Percentiles rank a stretch among this genome's conserved stretches.
phyloP scores from a whole-genome alignment of 2,329 filamentous ascomycete genomes.

The Aschersonia sp. region DNA sequence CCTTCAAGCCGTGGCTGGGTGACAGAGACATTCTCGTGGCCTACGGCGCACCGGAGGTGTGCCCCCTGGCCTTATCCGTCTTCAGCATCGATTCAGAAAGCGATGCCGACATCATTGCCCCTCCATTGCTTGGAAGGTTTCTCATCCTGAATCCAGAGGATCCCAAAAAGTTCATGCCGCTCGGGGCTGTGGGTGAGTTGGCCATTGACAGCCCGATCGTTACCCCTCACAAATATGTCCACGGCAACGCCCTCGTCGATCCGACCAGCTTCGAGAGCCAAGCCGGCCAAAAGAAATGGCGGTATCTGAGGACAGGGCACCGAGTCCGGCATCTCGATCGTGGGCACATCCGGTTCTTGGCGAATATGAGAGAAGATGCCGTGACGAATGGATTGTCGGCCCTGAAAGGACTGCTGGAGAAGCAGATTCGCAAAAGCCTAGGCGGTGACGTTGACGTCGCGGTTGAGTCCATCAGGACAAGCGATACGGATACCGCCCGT shows the following conservation, averaged over 20 bases:
- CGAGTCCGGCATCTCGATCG: slow-evolving; percentile 32
- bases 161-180: slow-evolving; percentile 32
- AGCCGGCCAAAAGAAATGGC: slow-evolving; percentile 13
- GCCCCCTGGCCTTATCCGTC: slow-evolving; percentile 35
- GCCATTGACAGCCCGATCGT: slow-evolving; percentile 37
- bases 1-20: slow-evolving; percentile 29
- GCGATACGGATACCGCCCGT: slow-evolving; percentile 21
- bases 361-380: slow-evolving; percentile 25
- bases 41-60: slow-evolving; percentile 36
- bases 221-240: slow-evolving; percentile 20
- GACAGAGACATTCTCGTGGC: slow-evolving; percentile 31
- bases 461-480: slow-evolving; percentile 31
- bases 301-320: slow-evolving; percentile 36
- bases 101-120: slow-evolving; percentile 27
- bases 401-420: slow-evolving; percentile 29
- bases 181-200: slow-evolving; percentile 42
- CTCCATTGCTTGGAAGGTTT: slow-evolving; percentile 32
- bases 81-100: slow-evolving; percentile 23
- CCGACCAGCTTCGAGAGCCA: slow-evolving; percentile 6
- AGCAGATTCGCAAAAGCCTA: slow-evolving; percentile 29
- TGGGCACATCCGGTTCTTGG: slow-evolving; percentile 33
- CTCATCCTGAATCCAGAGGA: slow-evolving; percentile 40
- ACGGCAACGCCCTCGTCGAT: slow-evolving; percentile 14
- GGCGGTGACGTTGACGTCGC: slow-evolving; percentile 31
- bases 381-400: slow-evolving; percentile 23